These are phyloP conservation scores for Paecilomyces niveus DNA, from an alignment of 2,329 filamentous ascomycete genomes.

Conservation along the genomic window DNA sequence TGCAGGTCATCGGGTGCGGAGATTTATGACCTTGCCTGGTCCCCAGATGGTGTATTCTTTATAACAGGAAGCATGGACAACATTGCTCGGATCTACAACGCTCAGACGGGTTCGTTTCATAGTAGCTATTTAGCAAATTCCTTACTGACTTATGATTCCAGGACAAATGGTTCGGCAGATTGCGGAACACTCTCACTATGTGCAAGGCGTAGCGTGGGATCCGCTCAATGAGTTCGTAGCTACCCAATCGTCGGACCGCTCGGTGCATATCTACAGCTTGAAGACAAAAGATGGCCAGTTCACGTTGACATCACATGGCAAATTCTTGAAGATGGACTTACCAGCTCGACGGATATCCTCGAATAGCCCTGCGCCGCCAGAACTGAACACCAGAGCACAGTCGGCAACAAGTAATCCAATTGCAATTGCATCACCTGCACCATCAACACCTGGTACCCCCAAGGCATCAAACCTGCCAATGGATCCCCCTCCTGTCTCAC, in stretches of 20 bases:
- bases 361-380: slow-evolving; percentile 83
- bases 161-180: slow-evolving; percentile 77
- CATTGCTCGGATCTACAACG: slow-evolving; percentile 92
- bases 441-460: slow-evolving; percentile 89
- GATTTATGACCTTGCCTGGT: slow-evolving; percentile 98
- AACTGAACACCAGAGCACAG: slow-evolving; percentile 45
- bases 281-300: slow-evolving; percentile 97
- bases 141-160: slow-evolving; percentile 24
- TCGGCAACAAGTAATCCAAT: slow-evolving; percentile 32
- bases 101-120: slow-evolving; percentile 63
- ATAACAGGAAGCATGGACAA: slow-evolving; percentile 99
- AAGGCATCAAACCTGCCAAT: slow-evolving; percentile 84
- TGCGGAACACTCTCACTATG: slow-evolving; percentile 95
- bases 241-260: slow-evolving; percentile 95
- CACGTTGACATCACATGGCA: slow-evolving; percentile 68
- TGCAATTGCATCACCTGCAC: slow-evolving; percentile 70
- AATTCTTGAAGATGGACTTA: slow-evolving; percentile 88
- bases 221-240: slow-evolving; percentile 96
- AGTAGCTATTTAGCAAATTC: background rate
- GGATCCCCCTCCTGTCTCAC: slow-evolving; percentile 89
- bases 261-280: slow-evolving; percentile 93
- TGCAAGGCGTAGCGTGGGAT: slow-evolving; percentile 97
- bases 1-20: slow-evolving; percentile 89
- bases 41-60: slow-evolving; percentile 91
- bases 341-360: slow-evolving; percentile 84